Percentiles rank a stretch among this genome's conserved stretches.
phyloP scores from a whole-genome alignment of 108 stramenopile genomes.

The Cyclotella baltica region DNA sequence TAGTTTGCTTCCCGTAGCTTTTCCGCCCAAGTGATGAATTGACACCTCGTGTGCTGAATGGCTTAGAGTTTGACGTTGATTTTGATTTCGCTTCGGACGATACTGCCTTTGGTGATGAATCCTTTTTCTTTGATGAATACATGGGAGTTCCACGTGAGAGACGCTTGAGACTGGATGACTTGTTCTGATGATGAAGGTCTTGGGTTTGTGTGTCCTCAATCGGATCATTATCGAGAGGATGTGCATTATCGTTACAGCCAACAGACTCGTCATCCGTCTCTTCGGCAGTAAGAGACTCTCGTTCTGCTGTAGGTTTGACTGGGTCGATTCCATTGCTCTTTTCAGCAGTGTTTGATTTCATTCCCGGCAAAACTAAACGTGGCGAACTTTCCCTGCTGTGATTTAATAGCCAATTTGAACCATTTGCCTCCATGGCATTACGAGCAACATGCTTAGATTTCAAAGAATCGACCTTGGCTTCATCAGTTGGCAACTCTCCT shows the following conservation, averaged over 20 bases:
- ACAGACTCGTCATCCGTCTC: constrained; percentile 29
- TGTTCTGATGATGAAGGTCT: background rate
- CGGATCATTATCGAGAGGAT: constrained; percentile 10
- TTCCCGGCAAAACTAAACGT: background rate
- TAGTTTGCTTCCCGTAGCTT: background rate
- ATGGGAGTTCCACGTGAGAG: constrained; percentile 33
- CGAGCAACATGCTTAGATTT: background rate
- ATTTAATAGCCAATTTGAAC: background rate
- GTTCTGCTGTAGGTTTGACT: background rate
- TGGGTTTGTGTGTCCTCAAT: constrained; percentile 44
- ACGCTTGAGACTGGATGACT: constrained; percentile 29
- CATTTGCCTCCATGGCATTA: background rate
- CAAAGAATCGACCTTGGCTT: background rate
- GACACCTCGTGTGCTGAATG: background rate
- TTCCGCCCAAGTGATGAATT: background rate
- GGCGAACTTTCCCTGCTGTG: background rate
- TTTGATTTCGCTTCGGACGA: too few species aligned
- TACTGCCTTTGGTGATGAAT: background rate
- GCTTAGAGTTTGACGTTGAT: too few species aligned
- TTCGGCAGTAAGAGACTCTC: constrained; percentile 1
- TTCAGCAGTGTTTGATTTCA: background rate
- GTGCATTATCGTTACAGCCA: background rate
- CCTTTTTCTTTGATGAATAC: background rate
- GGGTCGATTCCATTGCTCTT: background rate
- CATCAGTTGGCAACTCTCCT: background rate